Conservation (phyloP, 2,329 filamentous ascomycete species). For the Endoconidiophora laricicola region DNA sequence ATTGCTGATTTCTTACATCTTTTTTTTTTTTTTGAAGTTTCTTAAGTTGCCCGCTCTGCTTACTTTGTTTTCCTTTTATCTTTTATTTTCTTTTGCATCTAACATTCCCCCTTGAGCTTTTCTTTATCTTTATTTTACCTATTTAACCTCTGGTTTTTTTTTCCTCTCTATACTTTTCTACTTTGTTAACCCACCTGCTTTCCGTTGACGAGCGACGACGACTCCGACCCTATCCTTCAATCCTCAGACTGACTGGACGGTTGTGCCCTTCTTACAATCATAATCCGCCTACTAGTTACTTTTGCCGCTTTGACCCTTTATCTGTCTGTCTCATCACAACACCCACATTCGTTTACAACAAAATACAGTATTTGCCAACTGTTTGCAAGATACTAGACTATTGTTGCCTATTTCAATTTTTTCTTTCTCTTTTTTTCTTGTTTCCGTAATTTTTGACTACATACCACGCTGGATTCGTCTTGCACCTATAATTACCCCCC, state of each 20-base stretch:
- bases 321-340: too few species aligned
- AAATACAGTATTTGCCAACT: too few species aligned
- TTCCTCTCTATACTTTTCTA: background rate
- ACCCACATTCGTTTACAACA: background rate
- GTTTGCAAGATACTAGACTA: too few species aligned
- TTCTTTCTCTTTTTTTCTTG: conserved; percentile 5
- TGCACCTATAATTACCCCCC: background rate
- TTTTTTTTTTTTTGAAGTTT: conserved; percentile 11
- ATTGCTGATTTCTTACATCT: background rate
- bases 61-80: too few species aligned
- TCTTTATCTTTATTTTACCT: conserved; percentile 1
- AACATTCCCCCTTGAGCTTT: background rate
- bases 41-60: background rate
- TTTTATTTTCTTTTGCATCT: background rate
- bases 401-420: background rate
- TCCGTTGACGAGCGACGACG: conserved; percentile 11
- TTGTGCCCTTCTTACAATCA: conserved; percentile 9
- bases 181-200: background rate
- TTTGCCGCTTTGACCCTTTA: too few species aligned
- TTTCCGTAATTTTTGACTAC: background rate
- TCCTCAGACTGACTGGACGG: conserved; percentile 9
- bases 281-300: background rate
- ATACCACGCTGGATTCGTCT: background rate
- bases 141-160: background rate
- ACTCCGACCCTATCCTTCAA: conserved; percentile 12